phyloP scores from a whole-genome alignment of 2,329 filamentous ascomycete species.

The Amauroascus verrucosus region DNA sequence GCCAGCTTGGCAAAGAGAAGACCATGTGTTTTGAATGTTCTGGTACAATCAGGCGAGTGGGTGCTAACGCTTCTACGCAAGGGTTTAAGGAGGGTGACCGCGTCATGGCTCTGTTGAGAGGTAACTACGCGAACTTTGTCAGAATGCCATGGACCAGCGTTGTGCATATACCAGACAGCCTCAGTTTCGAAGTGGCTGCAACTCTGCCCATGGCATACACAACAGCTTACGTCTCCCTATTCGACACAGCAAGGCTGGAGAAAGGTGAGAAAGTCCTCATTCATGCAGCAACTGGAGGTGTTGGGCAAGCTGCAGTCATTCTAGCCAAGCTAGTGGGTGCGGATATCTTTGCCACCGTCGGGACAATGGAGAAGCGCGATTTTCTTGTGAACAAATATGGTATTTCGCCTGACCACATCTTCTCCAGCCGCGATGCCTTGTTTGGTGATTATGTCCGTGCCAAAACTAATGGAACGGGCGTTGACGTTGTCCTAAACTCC shows the following conservation, averaged over 20 bases:
- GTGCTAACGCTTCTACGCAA: neutral
- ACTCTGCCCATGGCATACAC: constrained; percentile 11
- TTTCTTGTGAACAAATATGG: constrained; percentile 1
- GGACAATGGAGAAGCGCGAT: constrained; percentile 2
- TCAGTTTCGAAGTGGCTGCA: constrained; percentile 10
- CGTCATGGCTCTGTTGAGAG: neutral
- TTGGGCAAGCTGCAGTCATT: constrained; percentile 19
- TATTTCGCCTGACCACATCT: constrained; percentile 12
- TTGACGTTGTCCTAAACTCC: constrained; percentile 17
- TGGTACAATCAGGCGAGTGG: constrained; percentile 5
- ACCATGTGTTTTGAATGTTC: neutral
- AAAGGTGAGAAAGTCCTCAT: constrained; percentile 18
- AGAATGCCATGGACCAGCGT: neutral
- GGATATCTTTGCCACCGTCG: constrained; percentile 18
- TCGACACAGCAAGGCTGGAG: constrained; percentile 11
- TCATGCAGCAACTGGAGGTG: constrained; percentile 17
- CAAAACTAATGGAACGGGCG: constrained; percentile 10
- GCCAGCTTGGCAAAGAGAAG: neutral
- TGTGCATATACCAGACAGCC: neutral
- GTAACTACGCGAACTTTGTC: neutral
- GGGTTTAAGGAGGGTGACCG: neutral
- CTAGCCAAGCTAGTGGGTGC: constrained; percentile 16
- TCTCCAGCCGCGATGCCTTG: constrained; percentile 3
- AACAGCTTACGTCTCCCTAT: constrained; percentile 14
- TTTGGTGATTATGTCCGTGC: constrained; percentile 12